Conservation (phyloP, 768 basidiomycete species). For the Termitomyces eurrhizus region DNA sequence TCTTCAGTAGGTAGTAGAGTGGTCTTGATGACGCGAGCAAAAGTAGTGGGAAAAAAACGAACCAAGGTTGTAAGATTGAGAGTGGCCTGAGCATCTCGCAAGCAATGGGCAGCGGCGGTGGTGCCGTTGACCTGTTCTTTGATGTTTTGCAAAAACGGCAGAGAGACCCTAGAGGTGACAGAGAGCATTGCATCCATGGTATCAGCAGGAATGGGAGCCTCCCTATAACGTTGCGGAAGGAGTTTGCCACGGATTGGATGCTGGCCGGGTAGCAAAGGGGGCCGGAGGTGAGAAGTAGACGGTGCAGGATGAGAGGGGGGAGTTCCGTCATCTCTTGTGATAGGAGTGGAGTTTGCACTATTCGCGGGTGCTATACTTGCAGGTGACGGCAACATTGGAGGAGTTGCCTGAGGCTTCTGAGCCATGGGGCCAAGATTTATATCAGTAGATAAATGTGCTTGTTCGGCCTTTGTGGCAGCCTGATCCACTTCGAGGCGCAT, state of each 20-base stretch:
- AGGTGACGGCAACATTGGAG: constrained; percentile 78
- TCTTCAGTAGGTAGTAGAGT: constrained; percentile 63
- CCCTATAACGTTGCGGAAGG: constrained; percentile 34
- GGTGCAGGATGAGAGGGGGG: constrained; percentile 36
- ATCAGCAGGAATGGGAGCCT: constrained; percentile 37
- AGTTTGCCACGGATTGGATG: constrained; percentile 33
- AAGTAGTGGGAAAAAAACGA: constrained; percentile 72
- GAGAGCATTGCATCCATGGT: constrained; percentile 40
- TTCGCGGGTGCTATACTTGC: constrained; percentile 63
- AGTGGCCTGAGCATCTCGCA: constrained; percentile 45
- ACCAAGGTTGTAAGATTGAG: constrained; percentile 67
- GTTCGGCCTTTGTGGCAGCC: constrained; percentile 37
- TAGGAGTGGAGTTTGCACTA: constrained; percentile 78
- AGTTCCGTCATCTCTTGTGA: constrained; percentile 53
- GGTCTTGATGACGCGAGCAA: constrained; percentile 67
- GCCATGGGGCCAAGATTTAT: constrained; percentile 24
- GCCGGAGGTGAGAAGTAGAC: constrained; percentile 28
- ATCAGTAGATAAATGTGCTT: constrained; percentile 24
- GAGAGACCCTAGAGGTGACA: constrained; percentile 41
- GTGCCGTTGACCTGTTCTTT: constrained; percentile 38
- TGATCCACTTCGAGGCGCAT: constrained; percentile 34
- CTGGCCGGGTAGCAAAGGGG: constrained; percentile 26
- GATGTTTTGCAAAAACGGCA: constrained; percentile 36
- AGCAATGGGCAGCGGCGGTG: constrained; percentile 40
- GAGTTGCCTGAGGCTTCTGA: constrained; percentile 43